Evolutionary conservation across 2,329 filamentous ascomycete species (phyloP).

Genomic region (Epichloe baconii): DNA sequence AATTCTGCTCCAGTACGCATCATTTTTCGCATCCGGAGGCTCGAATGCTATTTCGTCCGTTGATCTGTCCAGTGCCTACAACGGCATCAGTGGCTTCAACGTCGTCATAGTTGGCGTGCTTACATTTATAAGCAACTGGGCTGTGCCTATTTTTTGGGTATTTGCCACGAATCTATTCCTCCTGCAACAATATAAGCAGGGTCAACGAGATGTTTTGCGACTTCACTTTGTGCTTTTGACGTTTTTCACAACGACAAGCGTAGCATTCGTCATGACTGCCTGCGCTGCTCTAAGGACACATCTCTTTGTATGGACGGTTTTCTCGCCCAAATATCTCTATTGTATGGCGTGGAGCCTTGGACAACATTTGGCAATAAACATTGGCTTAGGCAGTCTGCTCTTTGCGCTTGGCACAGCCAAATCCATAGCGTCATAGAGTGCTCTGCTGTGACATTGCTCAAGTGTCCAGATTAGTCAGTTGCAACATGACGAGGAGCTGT

Average conservation of each 20-base stretch:
- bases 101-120: slow-evolving; percentile 67
- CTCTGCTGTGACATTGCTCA: neutral
- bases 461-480: neutral
- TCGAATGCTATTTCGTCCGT: slow-evolving; percentile 94
- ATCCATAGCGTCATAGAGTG: neutral
- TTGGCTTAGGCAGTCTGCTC: slow-evolving; percentile 46
- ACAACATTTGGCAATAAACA: slow-evolving; percentile 65
- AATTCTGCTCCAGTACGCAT: slow-evolving; percentile 64
- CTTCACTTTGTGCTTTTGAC: slow-evolving; percentile 54
- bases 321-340: slow-evolving; percentile 92
- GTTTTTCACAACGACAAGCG: slow-evolving; percentile 51
- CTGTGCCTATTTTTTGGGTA: slow-evolving; percentile 81
- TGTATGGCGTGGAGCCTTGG: slow-evolving; percentile 76
- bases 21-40: slow-evolving; percentile 84
- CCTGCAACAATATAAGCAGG: slow-evolving; percentile 23
- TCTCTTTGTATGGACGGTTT: slow-evolving; percentile 97
- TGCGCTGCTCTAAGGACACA: slow-evolving; percentile 77
- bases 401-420: slow-evolving; percentile 34
- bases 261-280: slow-evolving; percentile 71
- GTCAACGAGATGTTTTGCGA: slow-evolving; percentile 20
- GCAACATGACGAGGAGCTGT: neutral
- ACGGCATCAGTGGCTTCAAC: slow-evolving; percentile 74
- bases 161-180: slow-evolving; percentile 50
- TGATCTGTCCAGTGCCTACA: slow-evolving; percentile 89
- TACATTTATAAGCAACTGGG: slow-evolving; percentile 85